Evolutionary conservation across 805 yeast genomes (phyloP).

Genomic region (Myxozyma nipponensis): DNA sequence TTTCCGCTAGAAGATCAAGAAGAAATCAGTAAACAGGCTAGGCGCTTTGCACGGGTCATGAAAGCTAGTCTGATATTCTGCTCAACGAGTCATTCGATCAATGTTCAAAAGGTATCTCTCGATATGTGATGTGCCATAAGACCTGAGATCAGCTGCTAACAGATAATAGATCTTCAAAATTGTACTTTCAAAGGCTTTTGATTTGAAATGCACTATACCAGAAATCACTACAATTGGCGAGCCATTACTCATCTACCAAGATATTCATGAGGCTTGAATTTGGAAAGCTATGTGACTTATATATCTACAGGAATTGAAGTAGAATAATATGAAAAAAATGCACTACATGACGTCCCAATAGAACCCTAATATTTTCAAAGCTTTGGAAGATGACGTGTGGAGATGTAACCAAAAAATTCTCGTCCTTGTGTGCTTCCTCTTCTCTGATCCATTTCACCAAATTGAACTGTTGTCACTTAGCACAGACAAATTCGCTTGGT

Average conservation of each 20-base stretch:
- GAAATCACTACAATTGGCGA: slow-evolving; percentile 87
- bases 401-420: too few species aligned
- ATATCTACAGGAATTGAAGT: too few species aligned
- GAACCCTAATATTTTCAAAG: too few species aligned
- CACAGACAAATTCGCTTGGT: too few species aligned
- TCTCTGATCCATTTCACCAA: too few species aligned
- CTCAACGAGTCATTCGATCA: slow-evolving; percentile 87
- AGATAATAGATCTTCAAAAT: slow-evolving; percentile 65
- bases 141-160: neutral
- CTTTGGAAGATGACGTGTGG: too few species aligned
- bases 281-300: too few species aligned
- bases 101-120: slow-evolving; percentile 76
- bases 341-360: too few species aligned
- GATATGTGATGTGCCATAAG: neutral
- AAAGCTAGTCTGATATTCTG: slow-evolving; percentile 78
- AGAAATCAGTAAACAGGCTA: slow-evolving; percentile 76
- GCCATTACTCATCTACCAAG: slow-evolving; percentile 70
- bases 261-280: slow-evolving; percentile 11
- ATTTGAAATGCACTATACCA: slow-evolving; percentile 73
- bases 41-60: slow-evolving; percentile 85
- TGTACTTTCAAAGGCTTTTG: slow-evolving; percentile 85
- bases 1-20: slow-evolving; percentile 75
- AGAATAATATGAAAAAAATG: too few species aligned
- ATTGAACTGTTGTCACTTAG: too few species aligned
- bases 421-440: too few species aligned